These are phyloP conservation scores for Phytophthora vignae DNA, from an alignment of 352 stramenopile species.

Conservation along the genomic window DNA sequence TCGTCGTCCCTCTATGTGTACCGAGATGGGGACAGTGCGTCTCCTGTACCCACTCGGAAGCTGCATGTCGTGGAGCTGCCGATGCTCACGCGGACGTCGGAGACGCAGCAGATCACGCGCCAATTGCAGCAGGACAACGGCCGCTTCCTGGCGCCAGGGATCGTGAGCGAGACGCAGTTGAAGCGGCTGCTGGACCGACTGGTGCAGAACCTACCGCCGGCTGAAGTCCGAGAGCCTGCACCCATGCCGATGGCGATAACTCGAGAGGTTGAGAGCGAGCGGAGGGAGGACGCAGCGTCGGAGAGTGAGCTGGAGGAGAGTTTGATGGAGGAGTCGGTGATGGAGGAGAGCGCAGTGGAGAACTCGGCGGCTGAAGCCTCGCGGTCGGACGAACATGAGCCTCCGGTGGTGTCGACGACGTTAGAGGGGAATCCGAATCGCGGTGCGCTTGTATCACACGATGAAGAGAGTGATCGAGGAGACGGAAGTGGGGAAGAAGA, in stretches of 20 bases:
- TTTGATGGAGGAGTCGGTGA: conserved; percentile 46
- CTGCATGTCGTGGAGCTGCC: conserved; percentile 86
- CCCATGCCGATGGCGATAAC: background rate
- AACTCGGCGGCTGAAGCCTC: conserved; percentile 49
- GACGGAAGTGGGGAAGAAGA: conserved; percentile 9
- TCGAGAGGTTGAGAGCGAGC: conserved; percentile 13
- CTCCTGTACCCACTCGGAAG: conserved; percentile 32
- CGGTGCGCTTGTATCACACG: conserved; percentile 33
- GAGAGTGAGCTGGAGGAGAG: conserved; percentile 50
- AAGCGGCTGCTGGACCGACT: conserved; percentile 67
- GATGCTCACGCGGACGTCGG: conserved; percentile 55
- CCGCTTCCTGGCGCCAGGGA: conserved; percentile 58
- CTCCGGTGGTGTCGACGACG: conserved; percentile 3
- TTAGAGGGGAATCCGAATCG: conserved; percentile 19
- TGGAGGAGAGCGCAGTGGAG: conserved; percentile 28
- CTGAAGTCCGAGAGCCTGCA: background rate
- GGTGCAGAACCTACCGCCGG: conserved; percentile 54
- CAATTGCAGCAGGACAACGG: conserved; percentile 76
- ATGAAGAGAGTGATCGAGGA: conserved; percentile 18
- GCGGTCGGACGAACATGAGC: conserved; percentile 33
- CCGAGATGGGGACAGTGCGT: conserved; percentile 21
- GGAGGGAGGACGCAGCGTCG: conserved; percentile 23
- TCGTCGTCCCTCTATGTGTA: conserved; percentile 70
- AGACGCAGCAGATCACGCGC: conserved; percentile 50
- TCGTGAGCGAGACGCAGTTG: conserved; percentile 79